These are phyloP conservation scores for Myriosclerotinia duriaeana DNA, from an alignment of 2,329 filamentous ascomycete species.

Conservation along the genomic window DNA sequence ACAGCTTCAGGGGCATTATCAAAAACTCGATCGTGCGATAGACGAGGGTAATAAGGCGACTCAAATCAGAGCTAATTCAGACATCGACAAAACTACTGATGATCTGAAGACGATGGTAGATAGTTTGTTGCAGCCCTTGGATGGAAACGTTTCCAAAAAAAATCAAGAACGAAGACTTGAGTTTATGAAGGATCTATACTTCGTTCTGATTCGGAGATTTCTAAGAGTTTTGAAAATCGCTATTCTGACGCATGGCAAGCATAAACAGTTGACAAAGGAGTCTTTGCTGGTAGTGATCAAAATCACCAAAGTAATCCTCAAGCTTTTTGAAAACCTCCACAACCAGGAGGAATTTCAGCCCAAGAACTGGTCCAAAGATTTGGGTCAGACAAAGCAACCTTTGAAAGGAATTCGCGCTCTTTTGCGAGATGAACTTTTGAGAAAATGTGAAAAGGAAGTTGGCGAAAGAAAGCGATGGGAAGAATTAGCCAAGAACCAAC, in stretches of 20 bases:
- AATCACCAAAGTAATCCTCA: neutral
- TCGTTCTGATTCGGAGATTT: neutral
- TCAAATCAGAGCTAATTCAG: neutral
- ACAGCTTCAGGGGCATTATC: neutral
- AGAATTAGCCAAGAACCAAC: neutral
- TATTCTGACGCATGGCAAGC: constrained; percentile 1
- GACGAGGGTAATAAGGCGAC: neutral
- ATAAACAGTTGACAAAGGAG: neutral
- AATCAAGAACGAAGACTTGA: neutral
- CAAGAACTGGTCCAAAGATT: neutral
- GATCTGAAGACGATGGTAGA: neutral
- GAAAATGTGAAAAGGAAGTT: neutral
- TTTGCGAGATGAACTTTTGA: neutral
- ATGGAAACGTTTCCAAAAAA: neutral
- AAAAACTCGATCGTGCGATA: neutral
- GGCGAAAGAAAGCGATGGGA: neutral
- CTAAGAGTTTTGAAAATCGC: neutral
- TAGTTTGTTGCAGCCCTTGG: neutral
- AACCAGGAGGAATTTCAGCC: neutral
- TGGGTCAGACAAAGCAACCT: constrained; percentile 6
- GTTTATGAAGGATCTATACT: neutral
- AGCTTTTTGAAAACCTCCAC: neutral
- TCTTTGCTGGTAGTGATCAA: neutral
- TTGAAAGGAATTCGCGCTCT: neutral
- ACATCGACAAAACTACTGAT: neutral